Percentiles rank a stretch among this genome's conserved stretches.
phyloP scores from a whole-genome alignment of 352 stramenopile species.

The Nothophytophthora sp. region DNA sequence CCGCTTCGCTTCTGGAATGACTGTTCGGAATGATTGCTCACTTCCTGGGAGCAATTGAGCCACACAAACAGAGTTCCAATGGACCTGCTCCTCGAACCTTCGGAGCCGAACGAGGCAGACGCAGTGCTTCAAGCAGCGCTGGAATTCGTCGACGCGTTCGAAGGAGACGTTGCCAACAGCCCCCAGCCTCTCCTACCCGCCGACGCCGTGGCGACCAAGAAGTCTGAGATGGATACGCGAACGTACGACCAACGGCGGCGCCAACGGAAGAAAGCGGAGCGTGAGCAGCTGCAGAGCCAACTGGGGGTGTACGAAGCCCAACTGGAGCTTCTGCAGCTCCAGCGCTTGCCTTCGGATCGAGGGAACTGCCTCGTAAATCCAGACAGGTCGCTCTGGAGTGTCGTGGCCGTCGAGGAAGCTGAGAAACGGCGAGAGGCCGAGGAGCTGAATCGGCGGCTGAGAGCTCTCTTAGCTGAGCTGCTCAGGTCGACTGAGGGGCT shows the following conservation, averaged over 20 bases:
- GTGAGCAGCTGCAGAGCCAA: conserved; percentile 6
- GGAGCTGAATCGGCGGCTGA: conserved; percentile 14
- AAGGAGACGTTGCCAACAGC: neutral
- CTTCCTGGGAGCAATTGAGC: no score
- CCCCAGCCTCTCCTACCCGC: neutral
- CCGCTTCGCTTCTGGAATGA: neutral
- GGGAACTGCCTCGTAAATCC: neutral
- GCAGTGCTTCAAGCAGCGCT: conserved; percentile 12
- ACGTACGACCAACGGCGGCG: conserved; percentile 1
- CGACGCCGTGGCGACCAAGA: neutral
- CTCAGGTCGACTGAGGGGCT: neutral
- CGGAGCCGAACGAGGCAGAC: conserved; percentile 4
- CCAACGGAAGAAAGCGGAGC: conserved; percentile 12
- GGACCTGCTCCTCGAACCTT: neutral
- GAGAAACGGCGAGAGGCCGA: conserved; percentile 11
- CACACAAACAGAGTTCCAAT: neutral
- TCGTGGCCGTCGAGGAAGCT: conserved; percentile 5
- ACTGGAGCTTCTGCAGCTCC: conserved; percentile 10
- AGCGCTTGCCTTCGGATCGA: neutral
- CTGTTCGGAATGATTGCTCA: no score
- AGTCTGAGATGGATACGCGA: neutral
- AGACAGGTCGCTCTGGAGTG: conserved; percentile 19
- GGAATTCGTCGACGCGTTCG: conserved; percentile 6
- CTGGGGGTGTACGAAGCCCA: conserved; percentile 9
- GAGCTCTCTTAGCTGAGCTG: conserved; percentile 5